Conservation (phyloP, 768 basidiomycete genomes). For the Candolleomyces efflorescens region DNA sequence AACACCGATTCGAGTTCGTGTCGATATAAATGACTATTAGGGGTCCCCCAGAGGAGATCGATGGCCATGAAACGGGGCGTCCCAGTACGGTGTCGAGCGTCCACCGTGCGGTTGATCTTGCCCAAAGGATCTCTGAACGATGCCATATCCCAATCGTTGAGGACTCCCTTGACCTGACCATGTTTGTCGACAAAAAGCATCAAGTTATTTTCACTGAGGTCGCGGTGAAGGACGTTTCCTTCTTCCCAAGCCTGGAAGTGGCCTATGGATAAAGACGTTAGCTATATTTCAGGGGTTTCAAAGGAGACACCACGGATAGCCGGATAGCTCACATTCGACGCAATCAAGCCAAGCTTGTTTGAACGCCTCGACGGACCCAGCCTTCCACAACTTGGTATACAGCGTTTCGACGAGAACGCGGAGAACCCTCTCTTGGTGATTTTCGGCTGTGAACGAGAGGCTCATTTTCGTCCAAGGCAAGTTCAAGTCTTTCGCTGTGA, state of each 20-base stretch:
- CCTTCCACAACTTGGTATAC: constrained; percentile 20
- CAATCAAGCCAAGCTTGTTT: constrained; percentile 23
- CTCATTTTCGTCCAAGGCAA: not conserved
- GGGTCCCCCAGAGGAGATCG: constrained; percentile 11
- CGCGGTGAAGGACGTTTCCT: constrained; percentile 22
- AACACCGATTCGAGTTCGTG: constrained; percentile 21
- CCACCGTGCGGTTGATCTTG: not conserved
- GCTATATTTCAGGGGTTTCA: too few species aligned
- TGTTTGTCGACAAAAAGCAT: constrained; percentile 17
- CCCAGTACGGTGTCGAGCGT: constrained; percentile 17
- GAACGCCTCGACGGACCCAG: constrained; percentile 19
- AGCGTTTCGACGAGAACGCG: constrained; percentile 14
- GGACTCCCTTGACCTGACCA: constrained; percentile 15
- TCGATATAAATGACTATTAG: constrained; percentile 16
- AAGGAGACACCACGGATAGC: too few species aligned
- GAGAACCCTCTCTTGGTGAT: constrained; percentile 9
- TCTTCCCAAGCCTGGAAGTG: constrained; percentile 17
- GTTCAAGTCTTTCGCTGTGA: not conserved
- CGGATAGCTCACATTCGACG: constrained; percentile 24
- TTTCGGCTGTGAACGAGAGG: not conserved
- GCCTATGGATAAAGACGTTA: constrained; percentile 7
- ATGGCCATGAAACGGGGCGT: constrained; percentile 26
- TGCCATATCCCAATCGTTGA: constrained; percentile 26
- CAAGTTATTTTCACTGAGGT: constrained; percentile 28
- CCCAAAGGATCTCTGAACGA: constrained; percentile 3